Evolutionary conservation across 2,329 filamentous ascomycete genomes (phyloP).

Genomic region (Trichocomaceae sp.): DNA sequence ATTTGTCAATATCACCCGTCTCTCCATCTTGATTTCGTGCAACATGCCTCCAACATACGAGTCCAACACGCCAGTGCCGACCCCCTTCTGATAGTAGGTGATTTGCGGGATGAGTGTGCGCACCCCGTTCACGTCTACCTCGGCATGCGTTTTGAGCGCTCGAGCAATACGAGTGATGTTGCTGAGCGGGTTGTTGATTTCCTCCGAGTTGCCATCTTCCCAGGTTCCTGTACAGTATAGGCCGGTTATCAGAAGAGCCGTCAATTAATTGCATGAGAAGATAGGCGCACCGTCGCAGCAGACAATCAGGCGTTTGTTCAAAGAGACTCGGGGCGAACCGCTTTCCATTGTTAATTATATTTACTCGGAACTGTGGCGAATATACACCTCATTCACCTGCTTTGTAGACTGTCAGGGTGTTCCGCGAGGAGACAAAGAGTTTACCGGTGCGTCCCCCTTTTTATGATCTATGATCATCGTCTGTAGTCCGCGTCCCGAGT

Average conservation of each 20-base stretch:
- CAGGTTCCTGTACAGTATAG: constrained; percentile 26
- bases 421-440: neutral
- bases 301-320: constrained; percentile 28
- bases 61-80: constrained; percentile 26
- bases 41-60: constrained; percentile 18
- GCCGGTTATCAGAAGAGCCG: neutral
- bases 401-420: neutral
- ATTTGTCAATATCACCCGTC: neutral
- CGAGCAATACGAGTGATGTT: constrained; percentile 36
- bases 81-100: constrained; percentile 37
- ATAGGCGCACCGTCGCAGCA: constrained; percentile 28
- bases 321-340: neutral
- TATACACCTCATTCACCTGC: too few relatives aligned
- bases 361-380: too few relatives aligned
- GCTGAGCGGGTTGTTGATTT: constrained; percentile 26
- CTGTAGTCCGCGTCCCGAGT: neutral
- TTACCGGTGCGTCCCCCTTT: neutral
- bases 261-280: neutral
- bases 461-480: neutral
- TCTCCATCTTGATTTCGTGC: too few relatives aligned
- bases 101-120: constrained; percentile 28
- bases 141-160: constrained; percentile 27
- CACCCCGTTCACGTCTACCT: constrained; percentile 20
- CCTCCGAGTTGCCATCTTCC: constrained; percentile 25
- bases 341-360: constrained; percentile 1